A percentile compares a stretch with the other conserved stretches of the same genome.
phyloP scores from a whole-genome alignment of 768 basidiomycete species.

The Galerina sulciceps region DNA sequence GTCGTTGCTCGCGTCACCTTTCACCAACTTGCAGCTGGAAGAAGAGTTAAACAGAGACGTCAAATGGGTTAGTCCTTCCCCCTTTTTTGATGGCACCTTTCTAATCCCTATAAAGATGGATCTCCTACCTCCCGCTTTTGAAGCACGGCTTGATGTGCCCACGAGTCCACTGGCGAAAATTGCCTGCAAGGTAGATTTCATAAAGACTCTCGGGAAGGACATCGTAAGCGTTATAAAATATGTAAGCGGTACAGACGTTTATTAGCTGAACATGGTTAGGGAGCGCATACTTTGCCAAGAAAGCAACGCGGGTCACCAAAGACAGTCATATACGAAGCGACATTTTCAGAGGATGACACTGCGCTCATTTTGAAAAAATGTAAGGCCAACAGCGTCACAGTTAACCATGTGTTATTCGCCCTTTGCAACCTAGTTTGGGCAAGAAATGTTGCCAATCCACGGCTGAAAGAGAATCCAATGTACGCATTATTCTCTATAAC shows the following conservation, averaged over 20 bases:
- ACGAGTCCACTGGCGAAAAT: conserved; percentile 29
- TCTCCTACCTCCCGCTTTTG: conserved; percentile 28
- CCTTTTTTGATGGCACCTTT: background rate
- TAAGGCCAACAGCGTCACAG: conserved; percentile 61
- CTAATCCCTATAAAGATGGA: background rate
- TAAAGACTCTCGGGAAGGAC: conserved; percentile 45
- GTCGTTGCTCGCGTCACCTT: background rate
- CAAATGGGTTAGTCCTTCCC: background rate
- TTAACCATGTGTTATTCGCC: conserved; percentile 63
- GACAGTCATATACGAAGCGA: conserved; percentile 34
- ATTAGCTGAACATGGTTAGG: conserved; percentile 28
- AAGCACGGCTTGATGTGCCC: conserved; percentile 27
- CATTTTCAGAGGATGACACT: conserved; percentile 35
- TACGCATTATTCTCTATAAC: background rate
- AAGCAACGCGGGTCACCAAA: conserved; percentile 36
- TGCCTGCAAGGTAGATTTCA: conserved; percentile 53
- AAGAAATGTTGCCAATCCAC: conserved; percentile 27
- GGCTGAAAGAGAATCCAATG: conserved; percentile 3
- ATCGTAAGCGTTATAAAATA: conserved; percentile 35
- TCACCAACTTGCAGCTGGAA: background rate
- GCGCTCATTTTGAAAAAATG: conserved; percentile 56
- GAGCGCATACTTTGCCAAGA: conserved; percentile 61
- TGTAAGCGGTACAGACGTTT: too few relatives aligned
- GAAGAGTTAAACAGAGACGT: background rate
- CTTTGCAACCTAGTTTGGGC: conserved; percentile 64